Base-by-base conservation (phyloP, 139 green algal genomes). In the Asterochloris erici region DNA sequence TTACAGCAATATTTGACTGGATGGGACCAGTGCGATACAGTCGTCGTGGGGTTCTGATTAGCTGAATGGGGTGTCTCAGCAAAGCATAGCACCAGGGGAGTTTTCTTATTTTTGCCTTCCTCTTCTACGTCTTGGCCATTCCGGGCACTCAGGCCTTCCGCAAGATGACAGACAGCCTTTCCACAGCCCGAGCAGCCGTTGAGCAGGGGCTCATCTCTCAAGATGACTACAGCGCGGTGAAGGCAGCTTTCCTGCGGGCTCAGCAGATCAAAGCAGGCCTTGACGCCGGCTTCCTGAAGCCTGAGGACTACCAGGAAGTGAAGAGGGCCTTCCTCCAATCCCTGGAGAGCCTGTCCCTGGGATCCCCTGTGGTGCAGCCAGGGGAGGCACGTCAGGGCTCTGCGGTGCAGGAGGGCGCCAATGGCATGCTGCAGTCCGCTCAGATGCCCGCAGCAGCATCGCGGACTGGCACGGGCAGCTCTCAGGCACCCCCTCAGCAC, bases 211-310 rank as follows among this genome's bases (percentile, higher is more conserved):
- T 98, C 0, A 87, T 98, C 12, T 89, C 86, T 1, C 83, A 91
- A 47, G 83, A 86, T 11, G 94, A 98, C 83, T 98, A 92, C 29
- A 85, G 90, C 24, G 76, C 83, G 2, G 91, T 97, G 11, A 98
- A 98, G 81, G 82, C 84, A 62, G 90, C 91, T 0, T 98, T 97
- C 80, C 77, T 97, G 24, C 85, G 87, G 17, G 93, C 94, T 0
- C 95, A 97, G 86, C 90, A 95, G 77, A 92, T 97, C 76, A 96
- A 96, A 73, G 90, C 94, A 24, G 92, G 90, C 23, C 74, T 94
- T 13, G 91, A 84, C 54, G 87, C 86, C 21, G 93, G 94, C 27
- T 93, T 98, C 69, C 91, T 97, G 54, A 80, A 86, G 12, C 82
- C 91, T 63, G 87, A 93, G 26, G 94, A 97, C 74, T 95, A 94